Evolutionary conservation across 2,329 filamentous ascomycete genomes (phyloP), one percentile per base, ranked within the genome.

Genomic region (Claviceps spartinae): DNA sequence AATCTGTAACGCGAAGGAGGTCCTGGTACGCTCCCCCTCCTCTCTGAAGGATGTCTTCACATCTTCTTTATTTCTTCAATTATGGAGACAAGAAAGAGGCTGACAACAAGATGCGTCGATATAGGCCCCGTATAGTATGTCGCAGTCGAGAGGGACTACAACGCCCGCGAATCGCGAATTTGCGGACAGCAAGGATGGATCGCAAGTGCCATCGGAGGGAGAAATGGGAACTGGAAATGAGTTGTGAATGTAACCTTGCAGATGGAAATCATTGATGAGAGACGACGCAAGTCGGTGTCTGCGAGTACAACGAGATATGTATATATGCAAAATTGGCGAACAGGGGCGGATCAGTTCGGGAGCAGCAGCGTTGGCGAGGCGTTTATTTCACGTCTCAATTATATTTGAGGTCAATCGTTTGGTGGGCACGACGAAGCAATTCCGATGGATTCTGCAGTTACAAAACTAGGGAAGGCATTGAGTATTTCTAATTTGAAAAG

Each of bases 1-100:
- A 62, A 87, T 98, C 57, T 93, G 86, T 66, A 95, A 95, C 65
- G 93, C 93, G 38, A 96, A 96, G 74, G 88, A 90, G 69, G 93
- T 95, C 57, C 68, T 97, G 70, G 88, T 94, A 73, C 72, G 85
- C 77, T 22, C 22, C 22, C 22, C 22, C 22, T 22, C 22, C 22
- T 22, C 22, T 22, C 22, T n/a, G 40, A 18, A 9, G 16, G 1
- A 42, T 42, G 3, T 11, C 18, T 1, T 50, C 9, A 47, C 20
- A 4, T 22, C 3, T 9, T 42, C 11, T 16, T 7, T n/a, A 2
- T 40, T 5, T 47, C 3, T 47, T 18, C 4, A 13, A 13, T 36
- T 1, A 3, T 40, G 11, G 2, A 38, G 3, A 49, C n/a, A 13
- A 40, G 42, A 0, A 14, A 6, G 5, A 24, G 16, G 18, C 49